Evolutionary conservation across 2,329 filamentous ascomycete genomes (phyloP).

Genomic region (Paraphoma chrysanthemicola): DNA sequence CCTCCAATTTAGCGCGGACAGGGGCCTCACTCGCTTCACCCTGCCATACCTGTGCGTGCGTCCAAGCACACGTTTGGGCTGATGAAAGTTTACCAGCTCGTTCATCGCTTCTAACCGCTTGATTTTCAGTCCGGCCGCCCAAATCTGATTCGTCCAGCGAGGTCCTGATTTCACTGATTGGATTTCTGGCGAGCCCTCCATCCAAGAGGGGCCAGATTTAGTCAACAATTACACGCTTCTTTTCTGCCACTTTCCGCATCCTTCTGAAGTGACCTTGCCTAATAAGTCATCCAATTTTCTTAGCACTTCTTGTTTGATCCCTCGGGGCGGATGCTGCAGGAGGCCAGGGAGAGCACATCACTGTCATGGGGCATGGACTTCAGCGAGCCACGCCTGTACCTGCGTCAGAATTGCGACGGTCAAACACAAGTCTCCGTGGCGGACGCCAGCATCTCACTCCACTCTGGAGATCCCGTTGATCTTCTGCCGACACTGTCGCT

Average conservation of each 20-base stretch:
- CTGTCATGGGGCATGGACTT: slow-evolving; percentile 1
- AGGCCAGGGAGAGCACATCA: slow-evolving; percentile 1
- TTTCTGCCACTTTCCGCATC: neutral
- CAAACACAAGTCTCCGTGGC: slow-evolving; percentile 32
- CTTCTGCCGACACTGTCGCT: slow-evolving; percentile 28
- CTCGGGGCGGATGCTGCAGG: neutral
- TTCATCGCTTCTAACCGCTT: slow-evolving; percentile 32
- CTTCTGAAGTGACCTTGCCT: neutral
- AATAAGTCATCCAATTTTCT: neutral
- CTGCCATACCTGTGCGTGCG: slow-evolving; percentile 31
- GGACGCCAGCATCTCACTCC: slow-evolving; percentile 33
- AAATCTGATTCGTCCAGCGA: slow-evolving; percentile 16
- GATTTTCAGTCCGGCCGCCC: slow-evolving; percentile 18
- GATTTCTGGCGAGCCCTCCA: neutral
- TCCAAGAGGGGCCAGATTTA: slow-evolving; percentile 6
- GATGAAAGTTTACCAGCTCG: slow-evolving; percentile 10
- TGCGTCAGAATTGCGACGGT: slow-evolving; percentile 33
- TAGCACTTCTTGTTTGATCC: neutral
- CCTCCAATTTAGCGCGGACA: slow-evolving; percentile 21
- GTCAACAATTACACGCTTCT: neutral
- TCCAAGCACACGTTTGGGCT: slow-evolving; percentile 43
- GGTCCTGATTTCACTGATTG: slow-evolving; percentile 14
- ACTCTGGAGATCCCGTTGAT: slow-evolving; percentile 37
- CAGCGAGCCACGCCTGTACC: slow-evolving; percentile 31
- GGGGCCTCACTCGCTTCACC: slow-evolving; percentile 35